A percentile compares a stretch with the other conserved stretches of the same genome.
Evolutionary conservation across 768 basidiomycete species (phyloP).

Genomic region (Lepiota subincarnata): DNA sequence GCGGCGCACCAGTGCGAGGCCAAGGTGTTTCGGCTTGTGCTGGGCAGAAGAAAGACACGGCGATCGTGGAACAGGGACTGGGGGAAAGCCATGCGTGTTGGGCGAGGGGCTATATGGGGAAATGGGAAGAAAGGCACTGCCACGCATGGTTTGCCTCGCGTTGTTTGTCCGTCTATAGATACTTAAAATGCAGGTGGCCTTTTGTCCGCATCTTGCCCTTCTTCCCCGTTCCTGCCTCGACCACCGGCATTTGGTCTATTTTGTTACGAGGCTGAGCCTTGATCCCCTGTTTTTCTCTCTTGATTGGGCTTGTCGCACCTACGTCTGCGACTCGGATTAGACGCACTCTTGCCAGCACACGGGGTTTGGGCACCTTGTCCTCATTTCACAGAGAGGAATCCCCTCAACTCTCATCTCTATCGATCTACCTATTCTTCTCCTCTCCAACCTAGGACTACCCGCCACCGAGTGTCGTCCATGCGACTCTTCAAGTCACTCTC

Average conservation of each 20-base stretch:
- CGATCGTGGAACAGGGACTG: too few species aligned
- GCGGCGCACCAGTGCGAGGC: not conserved
- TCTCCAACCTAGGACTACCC: too few species aligned
- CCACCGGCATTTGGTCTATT: not conserved
- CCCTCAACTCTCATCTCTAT: not conserved
- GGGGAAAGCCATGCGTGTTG: constrained; percentile 1
- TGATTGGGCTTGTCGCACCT: not conserved
- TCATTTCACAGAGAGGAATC: not conserved
- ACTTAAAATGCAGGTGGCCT: not conserved
- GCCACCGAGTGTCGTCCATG: constrained; percentile 13
- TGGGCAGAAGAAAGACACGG: not conserved
- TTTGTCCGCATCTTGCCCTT: not conserved
- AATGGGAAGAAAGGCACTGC: not conserved
- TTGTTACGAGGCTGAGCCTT: constrained; percentile 7
- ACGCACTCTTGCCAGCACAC: not conserved
- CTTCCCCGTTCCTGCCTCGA: not conserved
- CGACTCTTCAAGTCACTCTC: constrained; percentile 26
- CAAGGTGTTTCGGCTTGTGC: not conserved
- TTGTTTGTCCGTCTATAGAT: constrained; percentile 10
- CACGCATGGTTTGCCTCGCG: constrained; percentile 8
- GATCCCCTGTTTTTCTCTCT: not conserved
- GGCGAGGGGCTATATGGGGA: not conserved
- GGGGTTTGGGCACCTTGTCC: not conserved
- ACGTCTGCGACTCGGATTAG: not conserved
- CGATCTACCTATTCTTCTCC: not conserved